Evolutionary conservation across 208 protist genomes (phyloP).

Genomic region (Histomonas meleagridis): DNA sequence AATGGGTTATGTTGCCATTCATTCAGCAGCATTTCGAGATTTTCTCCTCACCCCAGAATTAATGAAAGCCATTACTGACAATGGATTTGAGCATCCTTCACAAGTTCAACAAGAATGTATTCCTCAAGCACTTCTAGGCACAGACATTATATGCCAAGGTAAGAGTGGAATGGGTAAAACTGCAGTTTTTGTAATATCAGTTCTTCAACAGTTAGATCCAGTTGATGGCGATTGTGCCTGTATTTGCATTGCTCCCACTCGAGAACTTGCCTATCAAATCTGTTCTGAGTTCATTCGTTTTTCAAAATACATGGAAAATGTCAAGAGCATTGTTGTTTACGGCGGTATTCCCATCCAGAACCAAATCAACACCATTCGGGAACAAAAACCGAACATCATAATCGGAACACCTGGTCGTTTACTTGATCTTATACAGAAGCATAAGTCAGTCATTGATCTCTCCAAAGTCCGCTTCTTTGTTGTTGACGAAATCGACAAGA

Average conservation of each 20-base stretch:
- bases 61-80: conserved; percentile 77
- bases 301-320: conserved; percentile 67
- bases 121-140: conserved; percentile 86
- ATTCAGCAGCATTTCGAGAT: conserved; percentile 79
- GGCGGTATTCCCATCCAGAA: conserved; percentile 78
- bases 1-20: background rate
- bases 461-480: conserved; percentile 88
- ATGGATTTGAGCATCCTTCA: conserved; percentile 77
- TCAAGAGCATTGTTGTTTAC: conserved; percentile 81
- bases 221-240: conserved; percentile 62
- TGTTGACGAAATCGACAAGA: conserved; percentile 94
- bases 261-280: conserved; percentile 96
- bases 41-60: conserved; percentile 96
- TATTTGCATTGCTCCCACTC: conserved; percentile 81
- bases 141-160: conserved; percentile 93
- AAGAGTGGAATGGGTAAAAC: conserved; percentile 99
- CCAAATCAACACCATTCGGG: conserved; percentile 54
- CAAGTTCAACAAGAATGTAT: conserved; percentile 94
- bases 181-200: conserved; percentile 93
- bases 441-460: conserved; percentile 66
- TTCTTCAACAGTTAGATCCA: conserved; percentile 84
- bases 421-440: conserved; percentile 69
- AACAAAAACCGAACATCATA: conserved; percentile 78
- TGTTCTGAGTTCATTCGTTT: conserved; percentile 90
- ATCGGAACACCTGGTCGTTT: conserved; percentile 92